Evolutionary conservation across 805 yeast species (phyloP).

Genomic region (Saturnispora zaruensis): DNA sequence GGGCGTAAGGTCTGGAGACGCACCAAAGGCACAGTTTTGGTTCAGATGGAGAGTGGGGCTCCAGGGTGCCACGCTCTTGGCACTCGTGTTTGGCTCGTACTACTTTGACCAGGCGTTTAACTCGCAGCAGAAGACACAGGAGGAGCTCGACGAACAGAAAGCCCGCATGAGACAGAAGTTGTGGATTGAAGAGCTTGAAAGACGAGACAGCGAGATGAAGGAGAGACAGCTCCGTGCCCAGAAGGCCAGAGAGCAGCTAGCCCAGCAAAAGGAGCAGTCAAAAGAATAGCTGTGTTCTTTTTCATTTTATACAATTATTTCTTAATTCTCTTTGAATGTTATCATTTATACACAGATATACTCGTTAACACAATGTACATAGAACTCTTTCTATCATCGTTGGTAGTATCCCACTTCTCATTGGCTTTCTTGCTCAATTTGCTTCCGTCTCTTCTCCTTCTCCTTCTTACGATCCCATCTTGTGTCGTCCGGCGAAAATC

Average conservation of each 20-base stretch:
- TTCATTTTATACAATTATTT: background rate
- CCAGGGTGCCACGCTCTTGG: slow-evolving; percentile 76
- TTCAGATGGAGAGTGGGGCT: slow-evolving; percentile 85
- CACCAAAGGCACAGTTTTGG: slow-evolving; percentile 71
- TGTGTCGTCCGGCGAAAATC: slow-evolving; percentile 82
- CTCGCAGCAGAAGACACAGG: slow-evolving; percentile 38
- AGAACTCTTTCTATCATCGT: background rate
- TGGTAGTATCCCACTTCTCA: background rate
- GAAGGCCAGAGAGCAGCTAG: slow-evolving; percentile 35
- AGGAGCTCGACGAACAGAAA: slow-evolving; percentile 62
- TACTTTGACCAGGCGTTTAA: slow-evolving; percentile 48
- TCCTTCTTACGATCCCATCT: slow-evolving; percentile 59
- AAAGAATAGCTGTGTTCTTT: background rate
- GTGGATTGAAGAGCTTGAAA: slow-evolving; percentile 87
- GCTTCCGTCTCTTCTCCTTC: slow-evolving; percentile 37
- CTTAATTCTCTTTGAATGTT: background rate
- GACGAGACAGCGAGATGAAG: slow-evolving; percentile 70
- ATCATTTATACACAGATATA: background rate
- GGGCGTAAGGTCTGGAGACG: slow-evolving; percentile 65
- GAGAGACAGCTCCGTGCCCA: slow-evolving; percentile 63
- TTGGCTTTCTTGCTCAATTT: slow-evolving; percentile 18
- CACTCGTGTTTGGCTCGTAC: slow-evolving; percentile 73
- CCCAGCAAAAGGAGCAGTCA: background rate
- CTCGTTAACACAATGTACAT: background rate
- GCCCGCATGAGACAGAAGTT: slow-evolving; percentile 76